A percentile compares a stretch with the other conserved stretches of the same genome.
These are phyloP conservation scores for Orychophragmus violaceus DNA, from an alignment of 345 rosid species.

Conservation along the genomic window DNA sequence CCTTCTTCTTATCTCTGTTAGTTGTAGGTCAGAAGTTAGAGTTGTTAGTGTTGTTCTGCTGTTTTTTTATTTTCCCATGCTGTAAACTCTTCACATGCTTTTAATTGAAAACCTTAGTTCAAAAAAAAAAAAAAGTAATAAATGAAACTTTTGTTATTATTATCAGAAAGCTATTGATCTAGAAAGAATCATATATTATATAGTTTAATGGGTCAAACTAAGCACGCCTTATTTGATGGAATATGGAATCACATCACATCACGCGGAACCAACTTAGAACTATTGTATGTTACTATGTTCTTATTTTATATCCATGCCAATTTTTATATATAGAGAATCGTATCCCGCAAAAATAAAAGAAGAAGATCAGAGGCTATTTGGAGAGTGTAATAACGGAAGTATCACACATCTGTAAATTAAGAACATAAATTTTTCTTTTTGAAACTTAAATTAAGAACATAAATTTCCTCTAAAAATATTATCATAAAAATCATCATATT, in stretches of 20 bases:
- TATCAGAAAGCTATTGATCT: slow-evolving; percentile 5
- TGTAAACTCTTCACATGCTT: no score
- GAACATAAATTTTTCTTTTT: no score
- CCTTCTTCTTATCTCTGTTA: no score
- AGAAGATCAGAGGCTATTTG: not conserved
- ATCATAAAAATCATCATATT: not conserved
- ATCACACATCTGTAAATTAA: not conserved
- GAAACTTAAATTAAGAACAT: not conserved
- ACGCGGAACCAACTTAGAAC: not conserved
- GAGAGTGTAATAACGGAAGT: not conserved
- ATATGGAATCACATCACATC: slow-evolving; percentile 14
- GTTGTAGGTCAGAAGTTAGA: no score
- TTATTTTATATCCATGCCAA: not conserved
- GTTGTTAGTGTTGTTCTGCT: no score
- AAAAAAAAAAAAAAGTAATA: no score
- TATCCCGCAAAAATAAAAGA: not conserved
- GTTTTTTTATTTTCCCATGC: no score
- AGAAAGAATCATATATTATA: not conserved
- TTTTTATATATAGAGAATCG: not conserved
- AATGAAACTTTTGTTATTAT: slow-evolving; percentile 12
- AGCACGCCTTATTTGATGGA: slow-evolving; percentile 32
- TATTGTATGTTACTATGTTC: not conserved
- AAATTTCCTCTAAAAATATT: no score
- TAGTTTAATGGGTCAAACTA: slow-evolving; percentile 18
- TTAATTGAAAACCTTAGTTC: no score